Evolutionary conservation across 2,329 filamentous ascomycete species (phyloP).

Genomic region (Ceratocystis colombiana): DNA sequence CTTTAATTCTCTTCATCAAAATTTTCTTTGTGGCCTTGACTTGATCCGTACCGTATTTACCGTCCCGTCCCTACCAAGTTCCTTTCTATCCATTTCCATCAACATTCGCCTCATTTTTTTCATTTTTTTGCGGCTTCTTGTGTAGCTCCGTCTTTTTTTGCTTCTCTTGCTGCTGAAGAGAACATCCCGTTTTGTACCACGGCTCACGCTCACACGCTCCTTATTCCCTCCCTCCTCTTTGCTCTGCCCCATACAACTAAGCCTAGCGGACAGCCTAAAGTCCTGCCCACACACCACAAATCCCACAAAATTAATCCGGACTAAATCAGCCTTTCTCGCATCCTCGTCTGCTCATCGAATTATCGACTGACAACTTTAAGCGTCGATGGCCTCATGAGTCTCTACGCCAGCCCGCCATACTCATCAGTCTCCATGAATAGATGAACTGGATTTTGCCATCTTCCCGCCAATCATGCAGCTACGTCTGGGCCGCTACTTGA

Average conservation of each 20-base stretch:
- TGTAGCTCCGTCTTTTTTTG: neutral
- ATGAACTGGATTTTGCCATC: slow-evolving; percentile 20
- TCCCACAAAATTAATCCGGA: slow-evolving; percentile 13
- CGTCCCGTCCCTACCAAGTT: neutral
- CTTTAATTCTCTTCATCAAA: slow-evolving; percentile 9
- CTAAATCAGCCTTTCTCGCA: neutral
- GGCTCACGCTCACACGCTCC: no score
- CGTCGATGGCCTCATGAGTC: slow-evolving; percentile 25
- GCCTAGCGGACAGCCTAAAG: slow-evolving; percentile 3
- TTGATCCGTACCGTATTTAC: neutral
- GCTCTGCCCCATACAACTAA: neutral
- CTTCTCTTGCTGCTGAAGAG: neutral
- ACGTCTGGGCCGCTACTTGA: slow-evolving; percentile 23
- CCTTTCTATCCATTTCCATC: neutral
- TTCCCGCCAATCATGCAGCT: slow-evolving; percentile 25
- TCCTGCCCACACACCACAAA: slow-evolving; percentile 3
- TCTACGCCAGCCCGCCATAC: slow-evolving; percentile 20
- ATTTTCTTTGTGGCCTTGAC: slow-evolving; percentile 16
- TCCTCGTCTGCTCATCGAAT: neutral
- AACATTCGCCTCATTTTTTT: slow-evolving; percentile 3
- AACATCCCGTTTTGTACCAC: slow-evolving; percentile 1
- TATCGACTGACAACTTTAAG: slow-evolving; percentile 14
- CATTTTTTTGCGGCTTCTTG: neutral
- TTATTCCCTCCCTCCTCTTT: neutral
- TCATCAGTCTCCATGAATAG: slow-evolving; percentile 24